Conservation (phyloP, 148 eudicot species). For the Arctostaphylos glauca region DNA sequence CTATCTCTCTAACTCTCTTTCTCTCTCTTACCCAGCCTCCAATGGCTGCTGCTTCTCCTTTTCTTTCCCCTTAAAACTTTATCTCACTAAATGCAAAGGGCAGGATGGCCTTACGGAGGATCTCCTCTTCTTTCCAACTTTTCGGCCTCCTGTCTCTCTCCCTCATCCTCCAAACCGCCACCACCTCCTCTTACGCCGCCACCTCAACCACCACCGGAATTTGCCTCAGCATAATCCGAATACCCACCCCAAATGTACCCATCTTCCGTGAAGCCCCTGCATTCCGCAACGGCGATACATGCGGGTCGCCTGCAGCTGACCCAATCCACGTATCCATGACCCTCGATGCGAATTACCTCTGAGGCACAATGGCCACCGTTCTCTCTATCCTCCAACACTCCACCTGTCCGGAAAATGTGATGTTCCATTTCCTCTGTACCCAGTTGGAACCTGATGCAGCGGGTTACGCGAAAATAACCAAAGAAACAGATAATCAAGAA, state of each 20-base stretch:
- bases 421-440: conserved; percentile 34
- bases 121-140: not conserved
- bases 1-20: conserved; percentile 10
- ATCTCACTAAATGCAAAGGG: conserved; percentile 10
- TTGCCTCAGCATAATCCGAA: conserved; percentile 21
- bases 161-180: conserved; percentile 8
- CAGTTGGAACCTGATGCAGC: no score
- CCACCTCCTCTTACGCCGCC: not conserved
- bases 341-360: conserved; percentile 24
- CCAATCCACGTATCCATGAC: conserved; percentile 40
- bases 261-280: conserved; percentile 27
- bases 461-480: no score
- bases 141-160: conserved; percentile 19
- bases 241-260: conserved; percentile 20
- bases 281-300: conserved; percentile 20
- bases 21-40: conserved; percentile 4
- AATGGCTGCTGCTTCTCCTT: conserved; percentile 7
- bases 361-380: no score
- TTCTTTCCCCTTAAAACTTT: not conserved
- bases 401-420: not conserved
- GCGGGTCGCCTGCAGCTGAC: not conserved
- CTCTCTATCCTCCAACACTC: no score
- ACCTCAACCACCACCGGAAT: conserved; percentile 7
- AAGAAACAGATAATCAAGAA: no score
- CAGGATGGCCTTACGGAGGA: conserved; percentile 29